These are phyloP conservation scores for Athelia psychrophila DNA, from an alignment of 1,284 basidiomycete genomes.

Conservation along the genomic window DNA sequence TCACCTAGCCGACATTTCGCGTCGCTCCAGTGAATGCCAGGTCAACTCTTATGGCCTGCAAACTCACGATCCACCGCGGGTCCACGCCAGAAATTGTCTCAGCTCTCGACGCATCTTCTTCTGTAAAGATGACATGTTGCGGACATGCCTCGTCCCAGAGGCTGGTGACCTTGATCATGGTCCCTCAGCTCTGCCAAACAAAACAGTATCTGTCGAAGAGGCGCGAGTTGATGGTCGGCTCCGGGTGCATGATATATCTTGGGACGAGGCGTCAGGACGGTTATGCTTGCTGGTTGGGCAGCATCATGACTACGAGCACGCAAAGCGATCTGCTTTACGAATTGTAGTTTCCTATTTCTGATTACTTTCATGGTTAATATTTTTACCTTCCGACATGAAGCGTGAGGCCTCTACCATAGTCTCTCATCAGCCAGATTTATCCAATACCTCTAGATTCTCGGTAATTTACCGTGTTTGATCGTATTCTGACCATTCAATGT, in stretches of 20 bases:
- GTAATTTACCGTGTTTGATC: too few relatives aligned
- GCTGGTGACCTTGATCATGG: neutral
- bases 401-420: too few relatives aligned
- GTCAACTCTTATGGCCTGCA: neutral
- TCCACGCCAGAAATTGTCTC: neutral
- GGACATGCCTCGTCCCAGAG: neutral
- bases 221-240: neutral
- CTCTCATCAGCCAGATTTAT: too few relatives aligned
- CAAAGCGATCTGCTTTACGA: neutral
- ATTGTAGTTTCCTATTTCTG: neutral
- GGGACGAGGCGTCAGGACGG: neutral
- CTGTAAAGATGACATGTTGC: slow-evolving; percentile 1
- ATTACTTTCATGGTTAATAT: neutral
- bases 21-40: neutral
- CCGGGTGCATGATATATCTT: slow-evolving; percentile 1
- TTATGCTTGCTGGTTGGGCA: neutral
- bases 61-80: neutral
- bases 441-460: too few relatives aligned
- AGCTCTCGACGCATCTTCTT: neutral
- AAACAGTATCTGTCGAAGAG: neutral
- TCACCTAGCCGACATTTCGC: neutral
- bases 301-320: neutral
- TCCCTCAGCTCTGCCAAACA: neutral
- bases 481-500: too few relatives aligned
- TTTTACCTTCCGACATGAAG: too few relatives aligned